These are phyloP conservation scores for Zygosaccharomyces pseudobailii DNA, from an alignment of 1,139 yeast species.

Conservation along the genomic window DNA sequence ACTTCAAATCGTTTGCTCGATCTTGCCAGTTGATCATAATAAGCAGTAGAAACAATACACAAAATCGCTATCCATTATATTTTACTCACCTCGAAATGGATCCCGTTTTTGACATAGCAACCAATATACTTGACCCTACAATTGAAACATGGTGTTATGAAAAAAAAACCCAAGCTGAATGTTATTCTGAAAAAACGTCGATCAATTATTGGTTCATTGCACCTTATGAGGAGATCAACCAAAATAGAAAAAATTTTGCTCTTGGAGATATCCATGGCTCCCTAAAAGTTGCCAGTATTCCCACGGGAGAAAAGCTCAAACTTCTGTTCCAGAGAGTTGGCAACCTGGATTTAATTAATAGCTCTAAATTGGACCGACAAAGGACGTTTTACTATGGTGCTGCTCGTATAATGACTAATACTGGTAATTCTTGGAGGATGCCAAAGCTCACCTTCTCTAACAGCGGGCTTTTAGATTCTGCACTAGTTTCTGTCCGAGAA, in stretches of 20 bases:
- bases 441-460: no score
- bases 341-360: neutral
- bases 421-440: no score
- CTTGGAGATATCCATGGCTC: neutral
- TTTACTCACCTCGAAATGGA: neutral
- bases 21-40: no score
- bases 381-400: fast-evolving
- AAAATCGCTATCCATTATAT: neutral
- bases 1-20: no score
- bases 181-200: neutral
- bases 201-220: neutral
- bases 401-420: no score
- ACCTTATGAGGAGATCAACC: neutral
- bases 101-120: neutral
- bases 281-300: neutral
- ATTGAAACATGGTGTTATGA: neutral
- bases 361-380: neutral
- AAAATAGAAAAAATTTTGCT: neutral
- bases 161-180: no score
- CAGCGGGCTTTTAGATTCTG: no score
- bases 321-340: neutral
- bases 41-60: no score
- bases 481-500: neutral
- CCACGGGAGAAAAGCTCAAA: neutral
- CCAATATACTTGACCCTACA: neutral